Evolutionary conservation across 2,329 filamentous ascomycete genomes (phyloP), one percentile per base, ranked within the genome.

Genomic region (Xylariaceae sp.): DNA sequence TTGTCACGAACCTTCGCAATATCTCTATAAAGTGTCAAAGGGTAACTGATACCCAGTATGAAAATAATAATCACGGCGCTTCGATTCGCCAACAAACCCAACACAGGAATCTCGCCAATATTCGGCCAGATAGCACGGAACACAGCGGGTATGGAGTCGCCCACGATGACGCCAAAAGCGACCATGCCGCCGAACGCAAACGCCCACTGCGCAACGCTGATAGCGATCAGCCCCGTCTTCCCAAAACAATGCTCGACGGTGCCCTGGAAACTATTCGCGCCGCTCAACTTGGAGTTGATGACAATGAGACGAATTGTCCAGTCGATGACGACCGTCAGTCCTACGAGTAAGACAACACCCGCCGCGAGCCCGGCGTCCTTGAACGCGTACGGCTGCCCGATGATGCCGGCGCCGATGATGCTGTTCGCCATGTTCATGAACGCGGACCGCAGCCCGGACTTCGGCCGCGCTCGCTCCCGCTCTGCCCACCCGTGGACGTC

Each of bases 401-500:
- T 85, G 66, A 85, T 85, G 42, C 82, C 82, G 2, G 82, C 83
- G 32, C 82, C 83, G 56, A 98, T 96, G 65, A 98, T 98, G 59
- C 88, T 94, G 72, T 98, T 98, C 52, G 93, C 92, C 93, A 98
- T 98, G 70, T 98, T 98, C 90, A 97, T 95, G 57, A 98, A 97
- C 3, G 93, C 92, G 64, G 86, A 88, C 51, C 79, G 76, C 69
- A 97, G 77, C 5, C 86, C 86, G 47, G 88, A 95, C 69, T 92
- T 92, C 37, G 92, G 90, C 45, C 91, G 77, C 33, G 62, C 60
- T 45, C 75, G 72, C 62, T 83, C 79, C 25, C 72, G 68, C 56
- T 77, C 74, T 5, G 74, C 75, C 67, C 73, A 75, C 34, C 70
- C 62, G 42, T 72, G 64, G 21, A 72, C 66, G 54, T 74, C 71